These are phyloP conservation scores for Phoenix roebelenii DNA, from an alignment of 176 grass and related monocot genomes.

Conservation along the genomic window DNA sequence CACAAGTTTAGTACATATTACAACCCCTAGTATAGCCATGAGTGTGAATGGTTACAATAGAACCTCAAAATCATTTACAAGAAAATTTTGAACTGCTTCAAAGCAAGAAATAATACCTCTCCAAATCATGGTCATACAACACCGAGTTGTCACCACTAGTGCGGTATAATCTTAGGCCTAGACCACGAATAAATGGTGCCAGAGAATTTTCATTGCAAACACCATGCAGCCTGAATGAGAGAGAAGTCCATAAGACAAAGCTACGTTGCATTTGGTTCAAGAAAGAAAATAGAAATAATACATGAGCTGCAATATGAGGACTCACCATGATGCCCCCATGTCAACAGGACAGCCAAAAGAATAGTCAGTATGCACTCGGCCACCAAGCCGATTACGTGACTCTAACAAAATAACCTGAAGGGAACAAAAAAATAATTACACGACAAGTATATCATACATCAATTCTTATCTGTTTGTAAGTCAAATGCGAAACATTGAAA, in stretches of 20 bases:
- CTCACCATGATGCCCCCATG: slow-evolving; percentile 97
- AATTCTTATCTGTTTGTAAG: too few relatives aligned
- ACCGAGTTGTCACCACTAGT: slow-evolving; percentile 98
- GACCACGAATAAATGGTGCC: slow-evolving; percentile 82
- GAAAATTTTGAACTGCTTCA: too few relatives aligned
- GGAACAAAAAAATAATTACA: background rate
- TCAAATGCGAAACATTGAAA: too few relatives aligned
- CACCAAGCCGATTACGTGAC: slow-evolving; percentile 74
- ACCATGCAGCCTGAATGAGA: slow-evolving; percentile 83
- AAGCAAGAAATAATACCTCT: slow-evolving; percentile 46
- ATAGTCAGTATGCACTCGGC: slow-evolving; percentile 87
- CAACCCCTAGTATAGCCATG: too few relatives aligned
- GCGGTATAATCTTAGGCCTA: slow-evolving; percentile 87
- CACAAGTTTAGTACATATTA: too few relatives aligned
- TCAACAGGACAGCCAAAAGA: slow-evolving; percentile 98
- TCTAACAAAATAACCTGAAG: slow-evolving; percentile 74
- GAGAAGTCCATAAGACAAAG: slow-evolving; percentile 21
- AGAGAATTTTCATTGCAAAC: slow-evolving; percentile 97
- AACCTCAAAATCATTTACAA: too few relatives aligned
- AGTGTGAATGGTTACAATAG: too few relatives aligned
- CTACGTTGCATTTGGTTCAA: slow-evolving; percentile 10
- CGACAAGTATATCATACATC: background rate
- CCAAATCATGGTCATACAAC: slow-evolving; percentile 92
- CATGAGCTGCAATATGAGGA: slow-evolving; percentile 12
- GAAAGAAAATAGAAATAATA: slow-evolving; percentile 14